Evolutionary conservation across 805 yeast species (phyloP), one percentile per base, ranked within the genome.

Genomic region (Nakazawaea holstii): DNA sequence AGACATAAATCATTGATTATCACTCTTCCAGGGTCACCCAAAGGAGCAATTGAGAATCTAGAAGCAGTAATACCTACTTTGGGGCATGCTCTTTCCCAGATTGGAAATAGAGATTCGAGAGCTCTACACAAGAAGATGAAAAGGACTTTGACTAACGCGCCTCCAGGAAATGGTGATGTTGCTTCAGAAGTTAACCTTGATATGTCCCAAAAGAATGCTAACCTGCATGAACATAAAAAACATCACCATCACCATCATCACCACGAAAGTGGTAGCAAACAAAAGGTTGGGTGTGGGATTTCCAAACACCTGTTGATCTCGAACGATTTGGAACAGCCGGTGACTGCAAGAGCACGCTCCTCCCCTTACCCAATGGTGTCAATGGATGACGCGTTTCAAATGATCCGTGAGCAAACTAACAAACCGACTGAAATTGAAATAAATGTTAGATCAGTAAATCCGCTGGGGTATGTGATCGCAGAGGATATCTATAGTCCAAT

Each of bases 1-100:
- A 54, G 59, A 11, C 59, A 61, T 27, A 56, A 63, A 20, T 50
- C 71, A 0, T 51, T 77, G 36, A 59, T 77, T 0, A 53, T 76
- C 10, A 73, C 80, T 0, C 58, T 76, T 3, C 82, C 82, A 0
- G 82, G 82, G 0, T 74, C 79, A 0, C 76, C 77, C 1, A 73
- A 67, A 48, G 82, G 72, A 1, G 74, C 76, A 0, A 51, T 50
- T 1, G 81, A 77, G 54, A 73, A 73, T 50, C 50, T 74, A 29
- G 60, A 57, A 13, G 71, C 77, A 0, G 49, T 76, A 9, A 39
- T 65, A 1, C 58, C 53, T 1, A 61, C 68, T 2, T 51, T 77
- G 35, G 64, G 66, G 0, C 82, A 77, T 57, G 78, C 79, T 0
- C 51, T 76, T 39, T 52, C 55, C 8, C 73, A 74, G 45, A 50